Percentiles rank a stretch among this genome's conserved stretches.
These are phyloP conservation scores for Penicillium arizonense DNA, from an alignment of 495 filamentous ascomycete species.

Conservation along the genomic window DNA sequence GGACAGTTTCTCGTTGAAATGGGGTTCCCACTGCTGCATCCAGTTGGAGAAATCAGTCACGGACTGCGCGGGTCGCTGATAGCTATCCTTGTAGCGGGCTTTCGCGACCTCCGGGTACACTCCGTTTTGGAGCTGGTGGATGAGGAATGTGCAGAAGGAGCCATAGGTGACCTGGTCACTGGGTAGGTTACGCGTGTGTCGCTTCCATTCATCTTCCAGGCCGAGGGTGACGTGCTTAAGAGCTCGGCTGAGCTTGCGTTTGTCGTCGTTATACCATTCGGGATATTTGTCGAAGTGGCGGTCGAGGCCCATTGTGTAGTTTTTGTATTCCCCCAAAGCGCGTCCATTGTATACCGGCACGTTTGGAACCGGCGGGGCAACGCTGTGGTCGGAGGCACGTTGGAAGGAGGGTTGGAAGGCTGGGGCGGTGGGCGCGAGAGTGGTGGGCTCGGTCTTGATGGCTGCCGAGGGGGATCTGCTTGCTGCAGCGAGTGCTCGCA, in stretches of 20 bases:
- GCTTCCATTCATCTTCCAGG: conserved; percentile 5
- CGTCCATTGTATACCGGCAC: conserved; percentile 8
- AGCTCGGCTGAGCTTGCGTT: conserved; percentile 3
- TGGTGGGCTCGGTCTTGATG: not conserved
- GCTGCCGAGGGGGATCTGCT: not conserved
- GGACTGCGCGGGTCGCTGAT: conserved; percentile 4
- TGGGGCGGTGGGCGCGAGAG: not conserved
- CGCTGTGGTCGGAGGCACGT: not conserved
- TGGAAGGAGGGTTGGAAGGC: not conserved
- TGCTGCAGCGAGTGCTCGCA: conserved; percentile 6
- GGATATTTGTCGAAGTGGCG: conserved; percentile 6
- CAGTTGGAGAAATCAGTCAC: conserved; percentile 14
- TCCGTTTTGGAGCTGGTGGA: conserved; percentile 2
- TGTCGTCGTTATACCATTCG: not conserved
- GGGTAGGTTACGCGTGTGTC: not conserved
- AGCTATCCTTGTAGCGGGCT: conserved; percentile 1
- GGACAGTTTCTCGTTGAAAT: not conserved
- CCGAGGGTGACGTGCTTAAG: conserved; percentile 5
- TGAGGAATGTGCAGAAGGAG: conserved; percentile 3
- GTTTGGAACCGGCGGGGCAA: conserved; percentile 3
- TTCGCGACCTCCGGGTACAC: not conserved
- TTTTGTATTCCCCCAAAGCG: conserved; percentile 3
- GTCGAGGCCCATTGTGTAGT: conserved; percentile 3
- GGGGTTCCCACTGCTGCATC: conserved; percentile 11
- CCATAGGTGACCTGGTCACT: conserved; percentile 1